Percentiles rank a stretch among this genome's conserved stretches.
phyloP scores from a whole-genome alignment of 352 stramenopile genomes.

The Phytophthora colocasiae region DNA sequence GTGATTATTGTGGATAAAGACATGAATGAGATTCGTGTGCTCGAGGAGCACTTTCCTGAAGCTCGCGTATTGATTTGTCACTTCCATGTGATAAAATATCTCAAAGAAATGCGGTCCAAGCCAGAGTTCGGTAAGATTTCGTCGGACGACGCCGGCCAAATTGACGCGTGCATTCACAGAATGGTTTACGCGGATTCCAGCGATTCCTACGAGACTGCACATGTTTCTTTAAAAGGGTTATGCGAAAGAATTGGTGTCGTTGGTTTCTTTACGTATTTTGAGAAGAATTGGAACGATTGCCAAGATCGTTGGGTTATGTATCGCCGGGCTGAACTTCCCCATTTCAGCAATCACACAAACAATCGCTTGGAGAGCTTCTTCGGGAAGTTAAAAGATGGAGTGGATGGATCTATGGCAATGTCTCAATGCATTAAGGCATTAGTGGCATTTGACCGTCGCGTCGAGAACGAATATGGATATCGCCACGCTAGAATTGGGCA shows the following conservation, averaged over 20 bases:
- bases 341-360: conserved; percentile 42
- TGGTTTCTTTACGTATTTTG: neutral
- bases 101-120: neutral
- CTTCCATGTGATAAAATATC: no score
- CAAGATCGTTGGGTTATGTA: conserved; percentile 12
- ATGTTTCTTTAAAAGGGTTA: neutral
- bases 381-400: neutral
- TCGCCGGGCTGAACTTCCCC: conserved; percentile 9
- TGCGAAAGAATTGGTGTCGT: conserved; percentile 5
- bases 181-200: conserved; percentile 19
- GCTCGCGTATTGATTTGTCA: no score
- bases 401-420: neutral
- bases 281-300: no score
- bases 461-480: no score
- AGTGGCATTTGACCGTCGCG: no score
- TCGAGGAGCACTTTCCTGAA: no score
- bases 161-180: conserved; percentile 27
- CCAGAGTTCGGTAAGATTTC: conserved; percentile 26
- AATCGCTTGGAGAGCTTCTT: conserved; percentile 40
- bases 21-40: no score
- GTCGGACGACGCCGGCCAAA: conserved; percentile 2
- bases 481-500: neutral
- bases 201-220: neutral
- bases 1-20: neutral
- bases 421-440: neutral